Percentiles rank a stretch among this genome's conserved stretches.
phyloP scores from a whole-genome alignment of 164 flowering plant species.

The Brasenia schreberi region DNA sequence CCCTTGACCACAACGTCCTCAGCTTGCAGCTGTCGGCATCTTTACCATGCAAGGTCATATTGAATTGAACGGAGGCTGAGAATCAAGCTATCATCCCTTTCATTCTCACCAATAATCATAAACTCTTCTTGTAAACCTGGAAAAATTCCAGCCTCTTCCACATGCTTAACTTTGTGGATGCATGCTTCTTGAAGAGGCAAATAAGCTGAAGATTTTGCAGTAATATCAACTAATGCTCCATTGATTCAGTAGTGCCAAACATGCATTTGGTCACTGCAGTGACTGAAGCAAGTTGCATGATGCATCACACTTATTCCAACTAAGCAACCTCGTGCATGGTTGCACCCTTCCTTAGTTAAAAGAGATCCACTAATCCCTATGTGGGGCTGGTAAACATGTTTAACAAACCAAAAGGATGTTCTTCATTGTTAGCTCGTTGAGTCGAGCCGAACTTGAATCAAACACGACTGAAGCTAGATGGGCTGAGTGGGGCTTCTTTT shows the following conservation, averaged over 20 bases:
- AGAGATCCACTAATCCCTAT: too few relatives aligned
- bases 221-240: constrained; percentile 80
- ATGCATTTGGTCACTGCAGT: too few relatives aligned
- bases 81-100: constrained; percentile 71
- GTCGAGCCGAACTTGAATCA: too few relatives aligned
- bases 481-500: too few relatives aligned
- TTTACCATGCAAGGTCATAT: constrained; percentile 86
- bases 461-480: too few relatives aligned
- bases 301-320: too few relatives aligned
- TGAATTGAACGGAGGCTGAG: constrained; percentile 62
- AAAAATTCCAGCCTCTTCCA: constrained; percentile 75
- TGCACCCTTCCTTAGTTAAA: too few relatives aligned
- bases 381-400: too few relatives aligned
- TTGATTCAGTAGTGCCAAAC: constrained; percentile 2
- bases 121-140: constrained; percentile 78
- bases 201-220: constrained; percentile 81
- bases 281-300: too few relatives aligned
- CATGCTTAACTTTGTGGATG: constrained; percentile 50
- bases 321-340: too few relatives aligned
- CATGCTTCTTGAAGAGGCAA: constrained; percentile 80
- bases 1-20: constrained; percentile 95
- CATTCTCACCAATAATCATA: constrained; percentile 66
- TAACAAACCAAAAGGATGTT: too few relatives aligned
- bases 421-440: too few relatives aligned
- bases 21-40: constrained; percentile 90